Percentiles rank a stretch among this genome's conserved stretches.
phyloP scores from a whole-genome alignment of 208 protist genomes.

The Acanthamoeba sp. region DNA sequence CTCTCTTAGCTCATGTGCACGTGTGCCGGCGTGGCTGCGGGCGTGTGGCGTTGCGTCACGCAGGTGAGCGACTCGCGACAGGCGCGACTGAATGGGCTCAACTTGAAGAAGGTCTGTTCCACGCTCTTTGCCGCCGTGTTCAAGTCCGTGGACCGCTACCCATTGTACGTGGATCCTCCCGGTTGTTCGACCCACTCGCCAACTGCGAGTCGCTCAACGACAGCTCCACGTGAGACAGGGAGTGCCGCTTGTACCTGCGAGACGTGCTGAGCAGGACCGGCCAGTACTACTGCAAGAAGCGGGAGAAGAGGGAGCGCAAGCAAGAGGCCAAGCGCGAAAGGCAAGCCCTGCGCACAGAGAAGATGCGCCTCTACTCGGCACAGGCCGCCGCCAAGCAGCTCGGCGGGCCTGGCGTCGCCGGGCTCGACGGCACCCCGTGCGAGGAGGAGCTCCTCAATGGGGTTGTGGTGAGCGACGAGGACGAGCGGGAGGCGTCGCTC shows the following conservation, averaged over 20 bases:
- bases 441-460: background rate
- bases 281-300: constrained; percentile 32
- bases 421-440: background rate
- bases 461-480: background rate
- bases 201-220: background rate
- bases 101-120: background rate
- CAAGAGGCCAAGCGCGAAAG: constrained; percentile 11
- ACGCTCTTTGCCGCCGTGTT: constrained; percentile 3
- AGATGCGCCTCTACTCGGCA: background rate
- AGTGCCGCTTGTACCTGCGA: constrained; percentile 42
- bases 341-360: background rate
- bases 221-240: background rate
- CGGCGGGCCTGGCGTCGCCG: background rate
- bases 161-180: background rate
- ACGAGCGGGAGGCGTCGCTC: constrained; percentile 4
- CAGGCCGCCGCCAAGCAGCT: background rate
- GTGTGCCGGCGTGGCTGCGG: too few relatives aligned
- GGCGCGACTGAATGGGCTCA: background rate
- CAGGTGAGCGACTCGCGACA: background rate
- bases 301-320: constrained; percentile 12
- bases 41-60: too few relatives aligned
- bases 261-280: background rate
- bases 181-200: too few relatives aligned
- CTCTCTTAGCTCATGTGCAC: background rate
- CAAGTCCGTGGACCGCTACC: constrained; percentile 33